Percentiles rank a stretch among this genome's conserved stretches.
Conservation (phyloP, 2,329 filamentous ascomycete genomes). For the Ciborinia camelliae region DNA sequence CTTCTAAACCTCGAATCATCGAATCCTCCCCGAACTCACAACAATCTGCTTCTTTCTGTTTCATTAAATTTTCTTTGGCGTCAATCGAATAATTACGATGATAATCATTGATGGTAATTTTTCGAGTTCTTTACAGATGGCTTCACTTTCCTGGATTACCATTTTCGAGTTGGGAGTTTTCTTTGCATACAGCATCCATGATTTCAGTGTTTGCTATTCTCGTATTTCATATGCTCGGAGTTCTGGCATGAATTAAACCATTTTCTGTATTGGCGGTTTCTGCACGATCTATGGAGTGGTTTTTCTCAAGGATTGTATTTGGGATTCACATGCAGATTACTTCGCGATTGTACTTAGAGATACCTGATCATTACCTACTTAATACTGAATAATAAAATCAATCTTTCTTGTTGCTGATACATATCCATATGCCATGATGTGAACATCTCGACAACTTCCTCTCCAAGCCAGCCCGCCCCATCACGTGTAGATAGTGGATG, state of each 20-base stretch:
- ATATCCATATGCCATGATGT: neutral
- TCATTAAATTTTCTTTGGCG: neutral
- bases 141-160: neutral
- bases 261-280: neutral
- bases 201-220: neutral
- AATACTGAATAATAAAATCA: neutral
- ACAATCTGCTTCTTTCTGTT: neutral
- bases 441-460: neutral
- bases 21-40: neutral
- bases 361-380: neutral
- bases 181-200: neutral
- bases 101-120: neutral
- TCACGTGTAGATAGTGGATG: slow-evolving; percentile 15
- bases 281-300: neutral
- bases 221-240: slow-evolving; percentile 6
- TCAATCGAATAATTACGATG: neutral
- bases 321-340: slow-evolving; percentile 5
- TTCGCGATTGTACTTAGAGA: neutral
- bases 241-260: slow-evolving; percentile 6
- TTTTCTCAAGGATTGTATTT: neutral
- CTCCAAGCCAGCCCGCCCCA: neutral
- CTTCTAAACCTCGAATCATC: slow-evolving; percentile 53
- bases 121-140: neutral
- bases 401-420: neutral
- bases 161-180: neutral